phyloP scores from a whole-genome alignment of 1,284 basidiomycete genomes.

The Ustilago bromivora region DNA sequence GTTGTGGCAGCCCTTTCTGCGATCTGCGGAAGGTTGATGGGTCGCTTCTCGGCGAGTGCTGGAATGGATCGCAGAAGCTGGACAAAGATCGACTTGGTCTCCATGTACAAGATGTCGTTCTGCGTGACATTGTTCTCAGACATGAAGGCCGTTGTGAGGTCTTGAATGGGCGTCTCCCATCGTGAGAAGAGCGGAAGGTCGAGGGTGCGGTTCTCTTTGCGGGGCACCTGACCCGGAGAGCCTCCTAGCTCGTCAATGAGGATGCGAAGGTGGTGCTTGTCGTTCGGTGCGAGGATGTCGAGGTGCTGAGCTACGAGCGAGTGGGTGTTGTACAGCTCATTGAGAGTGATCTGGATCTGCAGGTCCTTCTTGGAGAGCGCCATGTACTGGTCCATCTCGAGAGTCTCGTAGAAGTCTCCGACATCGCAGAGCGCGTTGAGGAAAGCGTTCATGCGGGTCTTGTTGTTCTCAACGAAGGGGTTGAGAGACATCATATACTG shows the following conservation, averaged over 20 bases:
- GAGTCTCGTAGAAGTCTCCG: slow-evolving; percentile 97
- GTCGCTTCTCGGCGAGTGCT: slow-evolving; percentile 79
- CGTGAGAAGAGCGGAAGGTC: slow-evolving; percentile 93
- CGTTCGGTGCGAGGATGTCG: slow-evolving; percentile 93
- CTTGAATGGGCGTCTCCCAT: slow-evolving; percentile 99
- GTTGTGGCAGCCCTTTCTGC: slow-evolving; percentile 96
- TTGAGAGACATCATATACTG: slow-evolving; percentile 98
- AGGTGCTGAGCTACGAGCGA: slow-evolving; percentile 93
- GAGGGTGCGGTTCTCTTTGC: slow-evolving; percentile 95
- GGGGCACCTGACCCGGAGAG: slow-evolving; percentile 91
- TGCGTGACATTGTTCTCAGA: slow-evolving; percentile 90
- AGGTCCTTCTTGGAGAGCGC: slow-evolving; percentile 98
- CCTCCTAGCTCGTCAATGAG: slow-evolving; percentile 93
- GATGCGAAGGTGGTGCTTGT: slow-evolving; percentile 95
- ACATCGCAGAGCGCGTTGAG: slow-evolving; percentile 97
- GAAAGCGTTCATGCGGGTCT: slow-evolving; percentile 95
- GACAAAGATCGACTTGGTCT: slow-evolving; percentile 99
- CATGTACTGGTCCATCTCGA: slow-evolving; percentile 99
- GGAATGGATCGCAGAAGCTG: slow-evolving; percentile 96
- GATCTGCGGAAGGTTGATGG: slow-evolving; percentile 87
- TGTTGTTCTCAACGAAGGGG: slow-evolving; percentile 98
- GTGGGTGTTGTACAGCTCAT: slow-evolving; percentile 98
- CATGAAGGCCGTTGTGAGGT: slow-evolving; percentile 95
- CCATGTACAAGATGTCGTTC: slow-evolving; percentile 99
- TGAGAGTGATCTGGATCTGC: slow-evolving; percentile 97